Evolutionary conservation across 352 stramenopile species (phyloP).

Genomic region (Phytophthora ramorum): DNA sequence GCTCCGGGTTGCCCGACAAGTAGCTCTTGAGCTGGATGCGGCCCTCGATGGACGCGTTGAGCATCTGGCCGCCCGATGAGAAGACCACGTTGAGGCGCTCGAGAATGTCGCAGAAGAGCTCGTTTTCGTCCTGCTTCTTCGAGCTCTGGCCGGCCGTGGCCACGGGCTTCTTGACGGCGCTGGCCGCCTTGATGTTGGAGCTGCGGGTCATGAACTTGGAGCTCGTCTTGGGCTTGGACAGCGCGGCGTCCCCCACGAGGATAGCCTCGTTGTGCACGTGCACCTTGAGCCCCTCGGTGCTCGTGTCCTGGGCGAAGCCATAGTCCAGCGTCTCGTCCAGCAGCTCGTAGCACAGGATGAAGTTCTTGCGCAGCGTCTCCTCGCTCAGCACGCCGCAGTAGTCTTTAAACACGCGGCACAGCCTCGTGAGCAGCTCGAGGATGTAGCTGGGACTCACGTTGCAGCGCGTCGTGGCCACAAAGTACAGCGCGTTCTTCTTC

Average conservation of each 20-base stretch:
- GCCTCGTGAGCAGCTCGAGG: slow-evolving; percentile 95
- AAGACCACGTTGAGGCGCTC: slow-evolving; percentile 98
- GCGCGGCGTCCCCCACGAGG: slow-evolving; percentile 83
- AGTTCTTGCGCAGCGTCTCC: slow-evolving; percentile 99
- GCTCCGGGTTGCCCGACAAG: slow-evolving; percentile 97
- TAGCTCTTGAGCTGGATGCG: slow-evolving; percentile 99
- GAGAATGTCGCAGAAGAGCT: slow-evolving; percentile 99
- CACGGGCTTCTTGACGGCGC: slow-evolving; percentile 91
- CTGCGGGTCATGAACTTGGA: slow-evolving; percentile 87
- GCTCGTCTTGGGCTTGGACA: slow-evolving; percentile 91
- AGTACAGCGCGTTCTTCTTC: slow-evolving; percentile 98
- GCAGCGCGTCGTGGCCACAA: slow-evolving; percentile 96
- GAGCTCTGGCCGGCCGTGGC: slow-evolving; percentile 69
- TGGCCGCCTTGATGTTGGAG: slow-evolving; percentile 83
- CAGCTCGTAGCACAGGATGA: slow-evolving; percentile 99
- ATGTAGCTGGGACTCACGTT: slow-evolving; percentile 97
- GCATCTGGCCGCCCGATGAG: slow-evolving; percentile 95
- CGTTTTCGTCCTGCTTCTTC: slow-evolving; percentile 94
- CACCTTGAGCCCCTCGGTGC: slow-evolving; percentile 97
- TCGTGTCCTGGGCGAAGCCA: slow-evolving; percentile 98
- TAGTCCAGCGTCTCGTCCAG: slow-evolving; percentile 99
- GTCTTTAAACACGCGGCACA: slow-evolving; percentile 99
- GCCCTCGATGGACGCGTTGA: slow-evolving; percentile 98
- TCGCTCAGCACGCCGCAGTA: slow-evolving; percentile 99
- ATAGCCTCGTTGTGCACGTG: slow-evolving; percentile 99